These are phyloP conservation scores for Eleusine coracana DNA, from an alignment of 176 grass and related monocot genomes.

Conservation along the genomic window DNA sequence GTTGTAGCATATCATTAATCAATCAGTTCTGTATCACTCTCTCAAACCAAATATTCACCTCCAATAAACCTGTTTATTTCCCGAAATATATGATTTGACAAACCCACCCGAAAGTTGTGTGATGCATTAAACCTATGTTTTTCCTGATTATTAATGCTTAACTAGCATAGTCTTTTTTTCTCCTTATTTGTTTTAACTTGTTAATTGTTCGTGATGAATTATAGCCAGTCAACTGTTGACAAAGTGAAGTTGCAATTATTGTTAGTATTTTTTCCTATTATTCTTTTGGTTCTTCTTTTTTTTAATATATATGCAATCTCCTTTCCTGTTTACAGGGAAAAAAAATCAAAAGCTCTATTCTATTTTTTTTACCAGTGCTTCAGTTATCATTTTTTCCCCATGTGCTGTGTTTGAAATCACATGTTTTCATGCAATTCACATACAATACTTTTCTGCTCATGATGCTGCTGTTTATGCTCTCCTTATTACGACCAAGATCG, in stretches of 20 bases:
- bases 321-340: background rate
- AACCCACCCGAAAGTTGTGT: too few species aligned
- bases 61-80: background rate
- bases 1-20: background rate
- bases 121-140: too few species aligned
- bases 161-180: background rate
- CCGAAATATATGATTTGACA: background rate
- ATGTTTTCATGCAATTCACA: background rate
- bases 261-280: background rate
- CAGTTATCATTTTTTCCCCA: background rate
- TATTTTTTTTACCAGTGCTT: conserved; percentile 1
- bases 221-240: background rate
- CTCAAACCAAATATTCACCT: conserved; percentile 1
- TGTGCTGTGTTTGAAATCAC: background rate
- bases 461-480: background rate
- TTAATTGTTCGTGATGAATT: background rate
- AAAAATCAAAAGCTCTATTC: background rate
- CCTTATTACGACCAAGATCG: background rate
- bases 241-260: background rate
- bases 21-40: background rate
- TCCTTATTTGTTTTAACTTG: background rate
- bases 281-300: background rate
- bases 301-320: background rate
- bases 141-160: background rate
- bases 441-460: background rate